These are phyloP conservation scores for Cordyceps sp. DNA, from an alignment of 2,329 filamentous ascomycete species.

Conservation along the genomic window DNA sequence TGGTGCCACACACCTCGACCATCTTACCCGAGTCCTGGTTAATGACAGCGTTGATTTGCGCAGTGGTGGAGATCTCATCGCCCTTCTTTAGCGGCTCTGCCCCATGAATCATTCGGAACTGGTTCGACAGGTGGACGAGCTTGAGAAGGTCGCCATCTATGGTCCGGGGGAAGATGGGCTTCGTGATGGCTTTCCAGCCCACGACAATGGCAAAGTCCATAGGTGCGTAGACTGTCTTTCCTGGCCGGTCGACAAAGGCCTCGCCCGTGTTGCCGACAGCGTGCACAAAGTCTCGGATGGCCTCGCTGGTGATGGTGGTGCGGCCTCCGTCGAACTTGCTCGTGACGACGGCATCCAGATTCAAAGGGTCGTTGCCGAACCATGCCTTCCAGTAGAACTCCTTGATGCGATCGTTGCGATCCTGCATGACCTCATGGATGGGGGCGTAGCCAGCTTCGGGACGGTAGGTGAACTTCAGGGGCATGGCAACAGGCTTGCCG, in stretches of 20 bases:
- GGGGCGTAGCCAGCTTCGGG: slow-evolving; percentile 96
- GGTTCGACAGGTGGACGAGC: slow-evolving; percentile 90
- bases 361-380: slow-evolving; percentile 76
- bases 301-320: slow-evolving; percentile 73
- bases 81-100: slow-evolving; percentile 92
- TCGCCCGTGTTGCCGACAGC: slow-evolving; percentile 96
- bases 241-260: slow-evolving; percentile 88
- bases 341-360: slow-evolving; percentile 72
- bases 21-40: slow-evolving; percentile 98
- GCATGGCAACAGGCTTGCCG: slow-evolving; percentile 64
- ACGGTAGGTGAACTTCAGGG: slow-evolving; percentile 81
- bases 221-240: slow-evolving; percentile 84
- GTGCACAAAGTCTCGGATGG: slow-evolving; percentile 97
- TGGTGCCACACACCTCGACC: slow-evolving; percentile 98
- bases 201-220: slow-evolving; percentile 99
- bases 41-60: slow-evolving; percentile 92
- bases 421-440: slow-evolving; percentile 90
- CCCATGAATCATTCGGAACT: slow-evolving; percentile 95
- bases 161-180: slow-evolving; percentile 92
- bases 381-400: slow-evolving; percentile 98
- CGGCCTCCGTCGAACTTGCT: slow-evolving; percentile 82
- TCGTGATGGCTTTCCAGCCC: slow-evolving; percentile 97
- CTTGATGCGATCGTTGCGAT: slow-evolving; percentile 94
- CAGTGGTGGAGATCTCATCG: slow-evolving; percentile 80
- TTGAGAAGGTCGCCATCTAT: slow-evolving; percentile 95